Percentiles rank a stretch among this genome's conserved stretches.
These are phyloP conservation scores for Wickerhamiella alocasiicola DNA, from an alignment of 805 yeast genomes.

Conservation along the genomic window DNA sequence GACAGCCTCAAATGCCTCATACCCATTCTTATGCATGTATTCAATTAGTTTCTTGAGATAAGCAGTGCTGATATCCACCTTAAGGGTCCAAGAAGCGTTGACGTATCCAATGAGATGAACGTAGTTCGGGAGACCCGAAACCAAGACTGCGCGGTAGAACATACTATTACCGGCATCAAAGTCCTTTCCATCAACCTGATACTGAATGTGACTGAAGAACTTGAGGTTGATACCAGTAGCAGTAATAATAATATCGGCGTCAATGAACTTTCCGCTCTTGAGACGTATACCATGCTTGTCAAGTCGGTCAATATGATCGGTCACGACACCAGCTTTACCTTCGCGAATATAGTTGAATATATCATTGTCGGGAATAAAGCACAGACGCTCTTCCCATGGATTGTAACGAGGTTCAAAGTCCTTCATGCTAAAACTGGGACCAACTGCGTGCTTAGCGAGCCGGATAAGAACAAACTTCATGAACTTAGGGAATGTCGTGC, in stretches of 20 bases:
- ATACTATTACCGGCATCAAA: background rate
- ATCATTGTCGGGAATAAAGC: conserved; percentile 6
- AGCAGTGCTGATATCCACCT: conserved; percentile 1
- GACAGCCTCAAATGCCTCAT: background rate
- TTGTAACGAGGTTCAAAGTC: background rate
- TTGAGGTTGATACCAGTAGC: conserved; percentile 4
- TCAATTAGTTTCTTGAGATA: background rate
- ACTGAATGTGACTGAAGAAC: background rate
- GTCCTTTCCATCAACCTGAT: background rate
- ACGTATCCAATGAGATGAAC: conserved; percentile 5
- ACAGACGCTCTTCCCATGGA: conserved; percentile 7
- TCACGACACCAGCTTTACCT: background rate
- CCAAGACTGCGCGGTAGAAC: conserved; percentile 5
- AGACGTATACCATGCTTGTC: background rate
- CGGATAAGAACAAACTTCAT: background rate
- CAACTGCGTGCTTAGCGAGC: background rate
- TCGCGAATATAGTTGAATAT: background rate
- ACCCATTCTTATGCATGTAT: background rate
- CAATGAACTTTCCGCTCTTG: background rate
- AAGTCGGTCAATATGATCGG: conserved; percentile 1
- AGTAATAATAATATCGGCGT: conserved; percentile 3
- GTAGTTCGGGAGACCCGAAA: conserved; percentile 2
- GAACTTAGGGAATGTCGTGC: background rate
- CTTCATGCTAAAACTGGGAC: background rate
- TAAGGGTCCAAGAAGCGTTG: conserved; percentile 8